Evolutionary conservation across 163 green algal genomes (phyloP).

Genomic region (Chlamydomonas reinhardtii): DNA sequence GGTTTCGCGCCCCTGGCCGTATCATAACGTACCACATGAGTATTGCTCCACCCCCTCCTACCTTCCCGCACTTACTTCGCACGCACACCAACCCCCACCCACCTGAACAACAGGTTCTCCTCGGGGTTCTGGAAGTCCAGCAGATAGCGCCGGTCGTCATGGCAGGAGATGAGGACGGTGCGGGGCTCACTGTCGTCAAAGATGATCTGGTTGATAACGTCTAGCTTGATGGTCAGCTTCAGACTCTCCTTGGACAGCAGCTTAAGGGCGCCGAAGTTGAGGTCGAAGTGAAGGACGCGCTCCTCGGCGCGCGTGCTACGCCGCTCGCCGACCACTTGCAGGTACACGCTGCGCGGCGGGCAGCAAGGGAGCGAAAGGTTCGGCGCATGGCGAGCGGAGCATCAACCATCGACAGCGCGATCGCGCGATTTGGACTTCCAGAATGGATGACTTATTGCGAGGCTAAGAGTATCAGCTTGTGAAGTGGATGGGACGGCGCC

Average conservation of each 20-base stretch:
- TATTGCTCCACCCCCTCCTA: no score
- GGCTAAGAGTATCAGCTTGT: no score
- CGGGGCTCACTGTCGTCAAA: conserved; percentile 64
- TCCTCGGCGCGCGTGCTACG: conserved; percentile 57
- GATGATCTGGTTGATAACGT: conserved; percentile 57
- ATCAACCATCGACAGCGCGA: neutral
- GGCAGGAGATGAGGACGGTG: conserved; percentile 60
- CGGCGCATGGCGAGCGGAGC: neutral
- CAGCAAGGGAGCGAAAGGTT: no score
- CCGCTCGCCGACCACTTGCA: conserved; percentile 62
- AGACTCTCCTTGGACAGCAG: conserved; percentile 26
- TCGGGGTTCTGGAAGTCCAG: conserved; percentile 64
- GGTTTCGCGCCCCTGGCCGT: no score
- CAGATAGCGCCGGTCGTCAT: conserved; percentile 60
- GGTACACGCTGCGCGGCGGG: conserved; percentile 51
- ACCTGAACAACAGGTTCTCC: conserved; percentile 66
- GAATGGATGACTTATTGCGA: no score
- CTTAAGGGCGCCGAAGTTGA: conserved; percentile 38
- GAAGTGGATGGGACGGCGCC: no score
- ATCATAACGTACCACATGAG: no score
- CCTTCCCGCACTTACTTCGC: no score
- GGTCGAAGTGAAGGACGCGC: conserved; percentile 65
- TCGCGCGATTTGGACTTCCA: no score
- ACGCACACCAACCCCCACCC: neutral
- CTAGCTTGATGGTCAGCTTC: conserved; percentile 34